phyloP scores from a whole-genome alignment of 2,329 filamentous ascomycete species.

The Cytospora mali region DNA sequence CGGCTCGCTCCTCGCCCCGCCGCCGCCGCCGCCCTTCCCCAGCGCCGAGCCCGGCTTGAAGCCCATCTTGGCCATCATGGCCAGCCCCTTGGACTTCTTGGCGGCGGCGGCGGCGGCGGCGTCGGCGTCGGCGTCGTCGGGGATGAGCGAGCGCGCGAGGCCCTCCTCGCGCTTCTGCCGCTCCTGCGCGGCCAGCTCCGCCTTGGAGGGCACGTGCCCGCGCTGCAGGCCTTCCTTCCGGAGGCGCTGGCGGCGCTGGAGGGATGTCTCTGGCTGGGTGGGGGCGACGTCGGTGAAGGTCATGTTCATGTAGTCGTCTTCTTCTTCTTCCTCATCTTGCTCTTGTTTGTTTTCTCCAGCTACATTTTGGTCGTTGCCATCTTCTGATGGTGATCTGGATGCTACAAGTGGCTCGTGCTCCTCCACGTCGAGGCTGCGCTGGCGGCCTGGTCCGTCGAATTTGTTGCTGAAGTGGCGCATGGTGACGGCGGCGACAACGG shows the following conservation, averaged over 20 bases:
- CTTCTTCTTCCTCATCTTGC: constrained; percentile 60
- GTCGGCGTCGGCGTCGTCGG: constrained; percentile 41
- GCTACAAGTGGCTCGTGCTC: background rate
- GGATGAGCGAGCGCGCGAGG: constrained; percentile 73
- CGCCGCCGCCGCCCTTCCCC: constrained; percentile 59
- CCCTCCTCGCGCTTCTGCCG: constrained; percentile 73
- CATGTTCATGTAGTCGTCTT: constrained; percentile 99
- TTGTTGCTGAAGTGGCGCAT: constrained; percentile 22
- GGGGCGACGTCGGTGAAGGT: constrained; percentile 69
- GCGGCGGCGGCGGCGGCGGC: constrained; percentile 25
- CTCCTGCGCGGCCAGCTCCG: constrained; percentile 76
- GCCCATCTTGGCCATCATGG: constrained; percentile 97
- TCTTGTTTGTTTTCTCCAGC: background rate
- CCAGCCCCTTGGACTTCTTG: constrained; percentile 79
- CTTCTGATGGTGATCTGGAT: background rate
- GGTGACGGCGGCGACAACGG: background rate
- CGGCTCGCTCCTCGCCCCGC: constrained; percentile 60
- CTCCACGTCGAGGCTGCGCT: constrained; percentile 5
- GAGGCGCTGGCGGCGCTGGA: constrained; percentile 56
- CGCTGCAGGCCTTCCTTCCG: constrained; percentile 68
- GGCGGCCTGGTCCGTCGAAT: constrained; percentile 7
- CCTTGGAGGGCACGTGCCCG: constrained; percentile 75
- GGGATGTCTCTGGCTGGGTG: constrained; percentile 50
- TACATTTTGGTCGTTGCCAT: background rate
- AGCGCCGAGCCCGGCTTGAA: constrained; percentile 77